Conservation (phyloP, 768 basidiomycete genomes). For the Lactarius indigo region DNA sequence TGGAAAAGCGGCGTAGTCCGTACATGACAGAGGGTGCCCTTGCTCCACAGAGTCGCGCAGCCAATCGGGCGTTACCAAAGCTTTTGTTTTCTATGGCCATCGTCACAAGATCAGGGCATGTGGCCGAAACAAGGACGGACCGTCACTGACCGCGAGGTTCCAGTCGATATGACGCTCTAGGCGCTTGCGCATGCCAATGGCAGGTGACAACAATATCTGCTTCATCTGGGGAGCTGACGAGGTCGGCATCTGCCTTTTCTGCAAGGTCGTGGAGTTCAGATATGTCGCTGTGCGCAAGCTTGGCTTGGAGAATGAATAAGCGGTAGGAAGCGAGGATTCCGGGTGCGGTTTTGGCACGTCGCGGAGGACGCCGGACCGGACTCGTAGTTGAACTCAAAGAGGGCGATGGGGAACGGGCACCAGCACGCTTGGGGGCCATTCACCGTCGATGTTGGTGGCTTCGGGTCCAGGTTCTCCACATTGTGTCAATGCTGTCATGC, state of each 20-base stretch:
- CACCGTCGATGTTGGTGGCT: background rate
- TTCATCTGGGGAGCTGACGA: slow-evolving; percentile 40
- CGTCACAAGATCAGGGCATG: background rate
- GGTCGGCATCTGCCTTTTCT: slow-evolving; percentile 30
- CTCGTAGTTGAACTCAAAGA: background rate
- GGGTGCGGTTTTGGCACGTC: slow-evolving; percentile 1
- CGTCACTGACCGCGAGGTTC: slow-evolving; percentile 56
- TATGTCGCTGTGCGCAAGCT: slow-evolving; percentile 29
- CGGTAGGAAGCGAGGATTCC: slow-evolving; percentile 17
- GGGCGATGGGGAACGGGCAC: slow-evolving; percentile 4
- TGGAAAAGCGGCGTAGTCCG: slow-evolving; percentile 52
- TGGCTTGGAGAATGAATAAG: slow-evolving; percentile 27
- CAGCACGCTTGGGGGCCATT: slow-evolving; percentile 13
- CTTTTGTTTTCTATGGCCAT: slow-evolving; percentile 50
- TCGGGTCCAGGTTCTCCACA: background rate
- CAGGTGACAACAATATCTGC: slow-evolving; percentile 68
- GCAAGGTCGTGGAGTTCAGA: slow-evolving; percentile 32
- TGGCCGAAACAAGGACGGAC: background rate
- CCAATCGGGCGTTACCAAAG: slow-evolving; percentile 71
- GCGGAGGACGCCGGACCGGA: background rate
- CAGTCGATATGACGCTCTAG: slow-evolving; percentile 68
- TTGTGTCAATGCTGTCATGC: background rate
- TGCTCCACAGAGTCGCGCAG: slow-evolving; percentile 52
- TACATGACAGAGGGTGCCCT: slow-evolving; percentile 46
- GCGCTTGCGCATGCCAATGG: slow-evolving; percentile 59